Percentiles rank a stretch among this genome's conserved stretches.
Conservation (phyloP, 345 rosid genomes). For the Salix arbutifolia region DNA sequence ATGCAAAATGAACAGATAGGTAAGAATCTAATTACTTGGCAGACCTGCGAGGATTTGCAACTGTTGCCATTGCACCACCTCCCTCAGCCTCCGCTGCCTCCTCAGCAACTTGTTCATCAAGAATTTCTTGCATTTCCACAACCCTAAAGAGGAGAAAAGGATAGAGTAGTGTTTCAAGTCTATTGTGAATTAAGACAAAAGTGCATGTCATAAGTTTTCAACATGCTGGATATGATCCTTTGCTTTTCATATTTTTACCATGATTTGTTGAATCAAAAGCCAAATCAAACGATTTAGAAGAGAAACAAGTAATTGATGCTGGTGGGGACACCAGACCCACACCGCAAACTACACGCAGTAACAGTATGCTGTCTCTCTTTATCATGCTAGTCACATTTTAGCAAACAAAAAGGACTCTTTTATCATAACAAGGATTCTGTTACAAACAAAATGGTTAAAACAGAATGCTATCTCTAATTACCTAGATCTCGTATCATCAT, state of each 20-base stretch:
- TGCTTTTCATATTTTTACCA: background rate
- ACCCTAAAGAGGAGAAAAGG: slow-evolving; percentile 48
- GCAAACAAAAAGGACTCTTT: background rate
- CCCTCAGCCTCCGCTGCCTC: slow-evolving; percentile 99
- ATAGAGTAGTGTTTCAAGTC: background rate
- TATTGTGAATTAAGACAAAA: background rate
- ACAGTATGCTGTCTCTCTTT: background rate
- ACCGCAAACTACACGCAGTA: too few relatives aligned
- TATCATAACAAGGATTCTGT: background rate
- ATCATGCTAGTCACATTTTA: background rate
- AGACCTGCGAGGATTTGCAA: slow-evolving; percentile 87
- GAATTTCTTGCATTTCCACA: slow-evolving; percentile 99
- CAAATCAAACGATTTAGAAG: background rate
- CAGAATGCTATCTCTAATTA: background rate
- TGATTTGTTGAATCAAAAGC: background rate
- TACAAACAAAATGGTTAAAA: background rate
- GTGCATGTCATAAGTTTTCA: background rate
- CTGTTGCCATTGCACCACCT: slow-evolving; percentile 79
- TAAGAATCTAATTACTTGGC: slow-evolving; percentile 53
- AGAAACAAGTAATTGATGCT: background rate
- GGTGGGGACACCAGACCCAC: too few relatives aligned
- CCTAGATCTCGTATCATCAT: background rate
- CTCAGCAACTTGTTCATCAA: slow-evolving; percentile 94
- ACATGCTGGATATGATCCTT: background rate
- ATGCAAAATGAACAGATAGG: background rate